Base-by-base conservation (phyloP, 1,284 basidiomycete species). In the Ustilago loliicola region DNA sequence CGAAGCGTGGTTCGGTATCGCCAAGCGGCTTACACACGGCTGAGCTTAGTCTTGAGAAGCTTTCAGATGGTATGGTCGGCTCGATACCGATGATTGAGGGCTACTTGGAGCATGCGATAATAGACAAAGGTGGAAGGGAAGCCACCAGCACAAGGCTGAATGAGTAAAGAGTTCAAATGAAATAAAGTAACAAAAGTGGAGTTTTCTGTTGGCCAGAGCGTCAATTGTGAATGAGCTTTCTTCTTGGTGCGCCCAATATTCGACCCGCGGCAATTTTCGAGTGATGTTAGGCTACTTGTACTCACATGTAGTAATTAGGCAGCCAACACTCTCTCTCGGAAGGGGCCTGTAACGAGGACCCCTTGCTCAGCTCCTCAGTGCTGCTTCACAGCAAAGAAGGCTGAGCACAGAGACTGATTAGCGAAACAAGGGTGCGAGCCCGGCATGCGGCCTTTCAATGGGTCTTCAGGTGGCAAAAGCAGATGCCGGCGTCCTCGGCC, bases 401-500 rank as follows among this genome's bases (percentile, higher is more conserved):
- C 7, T 10, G 45, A 8, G 23, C 9, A 6, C 21, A 9, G 45
- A 23, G 45, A n/a, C 13, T 10, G 45, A 7, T 19, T 15, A 21
- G 21, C 45, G 23, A 25, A 25, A 48, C 48, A 29, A 50, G 25
- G 15, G 13, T 50, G 48, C 19, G 48, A 27, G 48, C 48, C 48
- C 25, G 48, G 23, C 48, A 50, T 21, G 42, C 42, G 42, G 42
- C 42, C n/a, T 21, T 45, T 45, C 19, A 45, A 21, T 21, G 11
- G 42, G 9, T 21, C 3, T 21, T n/a, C 6, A 11, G 42, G 48
- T 50, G 48, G 48, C 48, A 50, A 50, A 50, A 50, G 25, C n/a
- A 47, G 45, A 47, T 47, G 45, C 45, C 45, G 45, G 45, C 45
- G 45, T 47, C n/a, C 4, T 47, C 45, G 45, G 45, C n/a, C 45